Base-by-base conservation (phyloP, 2,329 filamentous ascomycete species). In the Botrytis galanthina region DNA sequence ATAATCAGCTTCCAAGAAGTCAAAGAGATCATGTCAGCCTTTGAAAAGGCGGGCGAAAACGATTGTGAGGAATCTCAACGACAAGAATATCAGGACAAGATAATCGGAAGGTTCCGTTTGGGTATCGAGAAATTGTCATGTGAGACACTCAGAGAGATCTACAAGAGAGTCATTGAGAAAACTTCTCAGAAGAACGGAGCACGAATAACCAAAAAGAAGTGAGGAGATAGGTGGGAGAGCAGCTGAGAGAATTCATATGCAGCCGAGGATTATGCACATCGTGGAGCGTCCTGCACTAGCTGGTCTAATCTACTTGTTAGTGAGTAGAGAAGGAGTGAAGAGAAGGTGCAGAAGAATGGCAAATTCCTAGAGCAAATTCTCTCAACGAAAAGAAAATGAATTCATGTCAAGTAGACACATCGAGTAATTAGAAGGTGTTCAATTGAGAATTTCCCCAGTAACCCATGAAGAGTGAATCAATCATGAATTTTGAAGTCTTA, bases 311-410 rank as follows among this genome's bases (percentile, higher is more conserved):
- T 57, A 18, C n/a, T 57, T 57, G 14, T 32, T 18, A 18, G 51
- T 57, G n/a, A 18, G 51, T 7, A 54, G 51, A 4, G 0, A 29
- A 32, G 51, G 18, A 57, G 51, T 8, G n/a, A 4, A 29, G 51
- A 32, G 26, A 14, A 29, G n/a, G 14, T 14, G n/a, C 12, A 57
- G n/a, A 29, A 54, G 10, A n/a, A 54, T 16, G 3, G 4, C 48
- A 7, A 1, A 1, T 8, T 54, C 1, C 2, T 14, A 16, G 26
- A n/a, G 48, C 20, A 54, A 16, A n/a, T 0, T 3, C 8, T 18
- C 1, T 0, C 2, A 14, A 4, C 7, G 12, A 2, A 26, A 9
- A 16, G 10, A 2, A 16, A n/a, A 26, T 39, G 9, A 29, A 18
- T 14, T 5, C 6, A 57, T 57, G 9, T 6, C 18, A 57, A n/a